Base-by-base conservation (phyloP, 2,329 filamentous ascomycete genomes). In the Colletotrichum gloeosporioides region DNA sequence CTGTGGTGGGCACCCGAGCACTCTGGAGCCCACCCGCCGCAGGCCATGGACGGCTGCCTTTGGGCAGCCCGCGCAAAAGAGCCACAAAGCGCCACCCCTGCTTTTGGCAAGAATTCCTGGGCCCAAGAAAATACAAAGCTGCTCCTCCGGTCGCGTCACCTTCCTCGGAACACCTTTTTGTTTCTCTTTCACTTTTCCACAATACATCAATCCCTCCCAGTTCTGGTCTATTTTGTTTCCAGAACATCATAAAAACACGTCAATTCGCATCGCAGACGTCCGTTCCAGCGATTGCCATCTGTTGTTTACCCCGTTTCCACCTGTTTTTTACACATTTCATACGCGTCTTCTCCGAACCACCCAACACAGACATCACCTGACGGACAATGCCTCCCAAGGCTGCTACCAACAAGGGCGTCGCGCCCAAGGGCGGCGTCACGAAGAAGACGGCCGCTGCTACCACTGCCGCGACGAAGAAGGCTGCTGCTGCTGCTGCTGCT, bases 371-470 rank as follows among this genome's bases (percentile, higher is more conserved):
- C 31, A 49, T 74, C 69, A 55, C 61, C 69, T 74, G 63, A 71
- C 59, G 44, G 27, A 70, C 55, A 63, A 78, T 78, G 77, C 73
- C 78, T 77, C 80, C 82, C 77, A 82, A 82, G 79, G 76, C 78
- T 44, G 62, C 69, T 65, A 76, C 69, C 36, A 80, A 81, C 29
- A 79, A 80, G 71, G 71, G 80, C 34, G 81, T 83, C 57, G 74
- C 53, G 74, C 80, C 62, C 80, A 84, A 78, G 75, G 80, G 69
- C 44, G 73, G 80, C 76, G 80, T 79, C 7, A 79, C 83, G n/a
- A 79, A 77, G 25, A 75, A 61, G 36, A 61, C 75, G 32, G 79
- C 77, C 25, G 78, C 79, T 65, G 63, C 75, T 59, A 77, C 44
- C 10, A 53, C 78, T 34, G 79, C 79, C 68, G 78, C 81, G 67